Conservation (phyloP, 495 filamentous ascomycete species). For the Hypoxylon cercidicola region DNA sequence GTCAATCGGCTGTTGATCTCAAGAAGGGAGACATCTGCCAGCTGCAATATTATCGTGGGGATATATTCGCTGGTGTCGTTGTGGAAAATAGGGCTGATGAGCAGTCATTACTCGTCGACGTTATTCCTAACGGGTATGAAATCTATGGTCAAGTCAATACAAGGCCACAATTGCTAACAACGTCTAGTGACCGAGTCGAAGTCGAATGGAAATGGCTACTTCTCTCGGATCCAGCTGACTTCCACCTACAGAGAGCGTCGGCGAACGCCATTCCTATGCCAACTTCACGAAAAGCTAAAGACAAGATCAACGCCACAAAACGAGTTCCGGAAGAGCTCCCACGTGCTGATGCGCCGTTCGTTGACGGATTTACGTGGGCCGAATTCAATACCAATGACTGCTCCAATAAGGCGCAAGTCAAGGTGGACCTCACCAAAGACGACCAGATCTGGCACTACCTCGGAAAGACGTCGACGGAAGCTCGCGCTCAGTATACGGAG, state of each 20-base stretch:
- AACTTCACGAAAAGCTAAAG: slow-evolving; percentile 63
- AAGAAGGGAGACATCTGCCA: slow-evolving; percentile 83
- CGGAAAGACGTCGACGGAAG: slow-evolving; percentile 86
- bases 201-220: slow-evolving; percentile 83
- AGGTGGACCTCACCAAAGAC: slow-evolving; percentile 72
- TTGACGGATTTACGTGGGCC: slow-evolving; percentile 76
- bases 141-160: slow-evolving; percentile 8
- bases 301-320: slow-evolving; percentile 65
- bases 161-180: slow-evolving; percentile 34
- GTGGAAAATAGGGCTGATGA: slow-evolving; percentile 85
- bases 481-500: slow-evolving; percentile 91
- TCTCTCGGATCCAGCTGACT: slow-evolving; percentile 71
- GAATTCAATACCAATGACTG: slow-evolving; percentile 76
- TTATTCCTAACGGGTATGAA: slow-evolving; percentile 88
- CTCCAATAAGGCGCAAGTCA: slow-evolving; percentile 54
- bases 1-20: slow-evolving; percentile 72
- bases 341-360: slow-evolving; percentile 75
- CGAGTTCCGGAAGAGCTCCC: slow-evolving; percentile 69
- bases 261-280: slow-evolving; percentile 66
- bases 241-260: slow-evolving; percentile 71
- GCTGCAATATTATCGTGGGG: slow-evolving; percentile 82
- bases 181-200: slow-evolving; percentile 66
- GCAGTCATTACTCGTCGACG: slow-evolving; percentile 78
- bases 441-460: slow-evolving; percentile 92
- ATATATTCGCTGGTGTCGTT: slow-evolving; percentile 91